Conservation (phyloP, 225 moss, liverwort and hornwort species). For the Straminergon stramineum region DNA sequence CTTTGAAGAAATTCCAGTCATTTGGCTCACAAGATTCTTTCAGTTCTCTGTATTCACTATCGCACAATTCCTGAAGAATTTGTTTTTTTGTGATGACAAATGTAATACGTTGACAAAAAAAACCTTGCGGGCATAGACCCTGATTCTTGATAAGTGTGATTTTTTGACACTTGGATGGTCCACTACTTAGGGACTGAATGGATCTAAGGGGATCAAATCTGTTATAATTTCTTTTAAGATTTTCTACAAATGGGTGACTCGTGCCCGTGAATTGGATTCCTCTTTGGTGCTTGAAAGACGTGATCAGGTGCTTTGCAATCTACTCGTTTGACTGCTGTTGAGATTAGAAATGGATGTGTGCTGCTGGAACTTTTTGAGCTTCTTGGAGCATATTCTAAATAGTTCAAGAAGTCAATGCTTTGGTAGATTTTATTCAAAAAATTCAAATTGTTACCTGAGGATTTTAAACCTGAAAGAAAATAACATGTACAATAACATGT, state of each 20-base stretch:
- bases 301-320: background rate
- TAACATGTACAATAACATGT: too few species aligned
- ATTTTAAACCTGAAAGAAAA: background rate
- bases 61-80: background rate
- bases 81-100: background rate
- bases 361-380: background rate
- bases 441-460: background rate
- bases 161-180: background rate
- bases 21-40: background rate
- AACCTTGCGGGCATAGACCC: background rate
- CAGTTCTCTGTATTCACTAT: background rate
- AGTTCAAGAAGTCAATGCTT: background rate
- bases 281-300: background rate
- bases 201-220: background rate
- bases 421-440: background rate
- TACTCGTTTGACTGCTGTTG: background rate
- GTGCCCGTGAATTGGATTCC: background rate
- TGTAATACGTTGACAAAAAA: background rate
- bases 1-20: background rate
- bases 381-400: background rate
- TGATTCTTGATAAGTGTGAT: background rate
- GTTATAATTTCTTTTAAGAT: background rate
- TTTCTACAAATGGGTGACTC: background rate
- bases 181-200: background rate
- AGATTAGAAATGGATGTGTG: background rate